phyloP scores from a whole-genome alignment of 495 filamentous ascomycete species.

The Aspergillus funiculosus region DNA sequence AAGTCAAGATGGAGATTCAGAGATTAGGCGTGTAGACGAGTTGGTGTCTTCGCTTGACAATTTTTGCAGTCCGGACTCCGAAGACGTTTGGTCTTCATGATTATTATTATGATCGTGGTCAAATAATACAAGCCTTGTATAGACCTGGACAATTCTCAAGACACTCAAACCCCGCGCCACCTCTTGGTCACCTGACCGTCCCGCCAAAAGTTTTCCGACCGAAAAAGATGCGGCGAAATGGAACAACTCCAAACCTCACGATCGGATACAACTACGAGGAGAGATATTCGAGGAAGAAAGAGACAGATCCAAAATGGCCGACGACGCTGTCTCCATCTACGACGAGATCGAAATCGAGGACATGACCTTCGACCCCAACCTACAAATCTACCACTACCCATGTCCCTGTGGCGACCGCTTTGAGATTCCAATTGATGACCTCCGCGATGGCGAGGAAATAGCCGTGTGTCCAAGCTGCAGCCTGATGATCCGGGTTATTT shows the following conservation, averaged over 20 bases:
- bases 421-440: slow-evolving; percentile 79
- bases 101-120: too few species aligned
- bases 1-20: slow-evolving; percentile 53
- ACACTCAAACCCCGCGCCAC: too few species aligned
- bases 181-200: slow-evolving; percentile 31
- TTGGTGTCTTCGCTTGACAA: too few species aligned
- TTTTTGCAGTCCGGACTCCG: too few species aligned
- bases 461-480: slow-evolving; percentile 95
- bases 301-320: slow-evolving; percentile 64
- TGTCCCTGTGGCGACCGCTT: slow-evolving; percentile 98
- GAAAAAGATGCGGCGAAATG: slow-evolving; percentile 1
- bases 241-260: background rate
- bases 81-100: too few species aligned
- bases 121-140: too few species aligned
- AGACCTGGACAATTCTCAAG: too few species aligned
- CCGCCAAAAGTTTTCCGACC: slow-evolving; percentile 29
- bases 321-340: slow-evolving; percentile 71
- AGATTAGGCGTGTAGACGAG: slow-evolving; percentile 33
- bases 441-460: slow-evolving; percentile 84
- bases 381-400: slow-evolving; percentile 89
- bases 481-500: slow-evolving; percentile 92
- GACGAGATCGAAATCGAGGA: slow-evolving; percentile 99
- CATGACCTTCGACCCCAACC: slow-evolving; percentile 81
- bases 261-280: background rate
- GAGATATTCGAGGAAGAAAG: slow-evolving; percentile 1